Evolutionary conservation across 768 basidiomycete genomes (phyloP).

Genomic region (Suillus weaverae): DNA sequence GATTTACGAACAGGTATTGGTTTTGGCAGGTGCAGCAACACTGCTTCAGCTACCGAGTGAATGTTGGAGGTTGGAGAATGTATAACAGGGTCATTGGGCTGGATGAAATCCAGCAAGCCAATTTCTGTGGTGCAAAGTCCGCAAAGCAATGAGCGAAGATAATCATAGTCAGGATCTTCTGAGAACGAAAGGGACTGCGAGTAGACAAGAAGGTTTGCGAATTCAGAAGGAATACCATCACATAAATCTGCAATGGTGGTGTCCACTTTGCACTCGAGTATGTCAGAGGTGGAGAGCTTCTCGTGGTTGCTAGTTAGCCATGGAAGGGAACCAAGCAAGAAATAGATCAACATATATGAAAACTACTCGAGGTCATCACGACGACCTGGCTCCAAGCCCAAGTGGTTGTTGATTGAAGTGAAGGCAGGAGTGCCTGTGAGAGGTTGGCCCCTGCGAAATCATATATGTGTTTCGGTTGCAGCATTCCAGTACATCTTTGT

Average conservation of each 20-base stretch:
- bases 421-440: not conserved
- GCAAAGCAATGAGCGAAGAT: not conserved
- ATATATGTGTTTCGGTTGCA: too few species aligned
- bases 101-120: not conserved
- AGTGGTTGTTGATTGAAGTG: slow-evolving; percentile 7
- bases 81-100: not conserved
- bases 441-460: not conserved
- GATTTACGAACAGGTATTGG: too few species aligned
- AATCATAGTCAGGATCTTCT: slow-evolving; percentile 6
- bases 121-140: not conserved
- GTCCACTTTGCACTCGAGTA: slow-evolving; percentile 1
- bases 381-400: not conserved
- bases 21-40: too few species aligned
- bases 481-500: not conserved
- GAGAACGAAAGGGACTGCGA: not conserved
- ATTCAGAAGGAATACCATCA: not conserved
- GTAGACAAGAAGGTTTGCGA: slow-evolving; percentile 3
- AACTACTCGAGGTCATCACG: not conserved
- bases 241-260: not conserved
- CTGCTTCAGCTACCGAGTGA: too few species aligned
- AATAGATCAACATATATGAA: not conserved
- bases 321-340: not conserved
- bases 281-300: not conserved
- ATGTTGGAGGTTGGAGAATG: too few species aligned
- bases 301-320: not conserved